Evolutionary conservation across 1,284 basidiomycete species (phyloP).

Genomic region (Moniliella sp.): DNA sequence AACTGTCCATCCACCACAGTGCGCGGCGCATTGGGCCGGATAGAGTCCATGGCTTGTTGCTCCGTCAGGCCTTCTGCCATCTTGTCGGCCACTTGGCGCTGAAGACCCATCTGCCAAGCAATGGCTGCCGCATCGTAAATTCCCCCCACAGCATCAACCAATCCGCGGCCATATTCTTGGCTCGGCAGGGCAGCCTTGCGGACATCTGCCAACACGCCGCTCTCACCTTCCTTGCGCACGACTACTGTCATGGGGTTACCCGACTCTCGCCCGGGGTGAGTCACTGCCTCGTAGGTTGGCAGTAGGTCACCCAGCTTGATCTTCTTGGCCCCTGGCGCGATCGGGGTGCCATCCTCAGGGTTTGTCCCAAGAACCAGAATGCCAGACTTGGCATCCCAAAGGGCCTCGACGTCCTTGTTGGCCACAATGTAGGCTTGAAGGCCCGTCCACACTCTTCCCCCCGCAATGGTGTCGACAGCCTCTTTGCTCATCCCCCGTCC

Average conservation of each 20-base stretch:
- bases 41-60: conserved; percentile 10
- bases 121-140: no score
- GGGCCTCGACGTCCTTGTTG: conserved; percentile 9
- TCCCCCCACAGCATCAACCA: conserved; percentile 36
- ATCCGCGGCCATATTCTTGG: conserved; percentile 32
- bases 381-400: conserved; percentile 3
- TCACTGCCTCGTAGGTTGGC: no score
- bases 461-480: conserved; percentile 33
- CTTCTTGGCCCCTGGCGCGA: no score
- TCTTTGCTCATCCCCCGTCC: conserved; percentile 33
- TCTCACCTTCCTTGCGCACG: no score
- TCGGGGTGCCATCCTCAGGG: no score
- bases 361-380: no score
- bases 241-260: no score
- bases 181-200: no score
- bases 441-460: conserved; percentile 36
- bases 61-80: conserved; percentile 9
- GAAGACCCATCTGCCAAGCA: no score
- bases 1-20: conserved; percentile 7
- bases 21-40: conserved; percentile 8
- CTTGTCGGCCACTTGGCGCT: conserved; percentile 9
- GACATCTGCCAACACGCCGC: no score
- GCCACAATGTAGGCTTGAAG: conserved; percentile 31
- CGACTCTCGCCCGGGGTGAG: no score
- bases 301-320: no score